Evolutionary conservation across 164 flowering plant species (phyloP).

Genomic region (Berberis vulgaris): DNA sequence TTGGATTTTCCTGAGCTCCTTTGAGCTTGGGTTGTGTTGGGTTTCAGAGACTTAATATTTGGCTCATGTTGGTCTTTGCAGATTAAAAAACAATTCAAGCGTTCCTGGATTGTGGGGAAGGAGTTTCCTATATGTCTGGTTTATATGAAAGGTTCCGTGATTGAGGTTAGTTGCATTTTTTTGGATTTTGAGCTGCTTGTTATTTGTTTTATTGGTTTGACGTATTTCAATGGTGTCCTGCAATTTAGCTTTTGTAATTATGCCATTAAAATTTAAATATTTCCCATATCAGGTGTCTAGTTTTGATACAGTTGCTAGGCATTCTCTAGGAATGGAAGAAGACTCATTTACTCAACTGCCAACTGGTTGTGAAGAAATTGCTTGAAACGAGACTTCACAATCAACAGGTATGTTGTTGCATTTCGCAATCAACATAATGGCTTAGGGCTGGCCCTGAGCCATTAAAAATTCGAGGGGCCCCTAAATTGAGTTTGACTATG

Average conservation of each 20-base stretch:
- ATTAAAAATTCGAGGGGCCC: too few species aligned
- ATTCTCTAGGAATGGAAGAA: slow-evolving; percentile 22
- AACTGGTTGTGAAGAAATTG: slow-evolving; percentile 51
- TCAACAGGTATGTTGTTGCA: slow-evolving; percentile 51
- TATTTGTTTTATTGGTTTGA: background rate
- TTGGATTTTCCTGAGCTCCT: background rate
- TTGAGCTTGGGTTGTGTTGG: background rate
- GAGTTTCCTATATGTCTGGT: slow-evolving; percentile 82
- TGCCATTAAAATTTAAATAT: background rate
- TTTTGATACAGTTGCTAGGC: slow-evolving; percentile 47
- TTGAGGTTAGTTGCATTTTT: background rate
- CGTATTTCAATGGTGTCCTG: background rate
- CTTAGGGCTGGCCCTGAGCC: too few species aligned
- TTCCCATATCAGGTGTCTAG: slow-evolving; percentile 58
- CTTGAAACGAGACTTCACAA: slow-evolving; percentile 75
- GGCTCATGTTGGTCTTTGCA: slow-evolving; percentile 18
- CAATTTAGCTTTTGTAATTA: background rate
- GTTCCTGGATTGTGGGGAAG: slow-evolving; percentile 46
- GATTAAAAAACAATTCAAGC: slow-evolving; percentile 40
- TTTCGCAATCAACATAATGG: too few species aligned
- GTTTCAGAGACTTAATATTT: background rate
- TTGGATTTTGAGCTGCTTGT: background rate
- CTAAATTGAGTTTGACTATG: too few species aligned
- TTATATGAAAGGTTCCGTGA: slow-evolving; percentile 8
- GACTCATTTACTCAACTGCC: slow-evolving; percentile 24